Conservation (phyloP, 2,329 filamentous ascomycete genomes). For the Verticillium albo-atrum region DNA sequence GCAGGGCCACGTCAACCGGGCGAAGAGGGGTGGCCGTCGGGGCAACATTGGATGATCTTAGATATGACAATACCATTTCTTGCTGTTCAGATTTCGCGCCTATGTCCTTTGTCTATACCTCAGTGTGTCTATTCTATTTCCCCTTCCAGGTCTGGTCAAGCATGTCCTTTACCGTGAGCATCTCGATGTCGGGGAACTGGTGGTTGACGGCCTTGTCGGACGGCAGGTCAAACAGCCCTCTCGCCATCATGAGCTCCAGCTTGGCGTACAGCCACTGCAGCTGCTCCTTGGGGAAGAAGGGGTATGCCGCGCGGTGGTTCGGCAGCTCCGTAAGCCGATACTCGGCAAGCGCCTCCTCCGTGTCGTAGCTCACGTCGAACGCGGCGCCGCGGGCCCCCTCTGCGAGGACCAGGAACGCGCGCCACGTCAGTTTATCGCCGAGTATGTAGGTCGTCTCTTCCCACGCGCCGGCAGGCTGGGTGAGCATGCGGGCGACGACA, state of each 20-base stretch:
- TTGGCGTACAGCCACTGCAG: conserved; percentile 15
- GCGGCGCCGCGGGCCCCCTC: conserved; percentile 26
- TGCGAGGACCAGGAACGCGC: conserved; percentile 27
- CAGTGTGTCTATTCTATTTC: neutral
- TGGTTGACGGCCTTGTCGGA: conserved; percentile 17
- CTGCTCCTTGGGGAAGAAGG: conserved; percentile 14
- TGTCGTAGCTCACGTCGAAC: conserved; percentile 26
- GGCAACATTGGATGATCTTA: conserved; percentile 52
- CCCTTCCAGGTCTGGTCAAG: conserved; percentile 1
- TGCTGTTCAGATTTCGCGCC: neutral
- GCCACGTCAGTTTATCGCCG: conserved; percentile 30
- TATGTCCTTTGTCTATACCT: neutral
- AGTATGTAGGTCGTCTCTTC: conserved; percentile 23
- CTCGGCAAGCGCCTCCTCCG: conserved; percentile 21
- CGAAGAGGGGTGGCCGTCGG: conserved; percentile 78
- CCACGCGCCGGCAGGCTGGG: conserved; percentile 30
- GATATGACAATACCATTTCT: neutral
- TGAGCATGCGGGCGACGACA: conserved; percentile 32
- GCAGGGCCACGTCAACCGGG: conserved; percentile 74
- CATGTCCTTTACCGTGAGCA: conserved; percentile 15
- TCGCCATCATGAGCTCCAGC: conserved; percentile 14
- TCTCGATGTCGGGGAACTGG: conserved; percentile 20
- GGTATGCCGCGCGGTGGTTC: conserved; percentile 12
- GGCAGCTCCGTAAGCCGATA: conserved; percentile 28
- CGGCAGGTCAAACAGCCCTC: conserved; percentile 14